Evolutionary conservation across 2,329 filamentous ascomycete genomes (phyloP), one percentile per base, ranked within the genome.

Genomic region (Epichloe festucae): DNA sequence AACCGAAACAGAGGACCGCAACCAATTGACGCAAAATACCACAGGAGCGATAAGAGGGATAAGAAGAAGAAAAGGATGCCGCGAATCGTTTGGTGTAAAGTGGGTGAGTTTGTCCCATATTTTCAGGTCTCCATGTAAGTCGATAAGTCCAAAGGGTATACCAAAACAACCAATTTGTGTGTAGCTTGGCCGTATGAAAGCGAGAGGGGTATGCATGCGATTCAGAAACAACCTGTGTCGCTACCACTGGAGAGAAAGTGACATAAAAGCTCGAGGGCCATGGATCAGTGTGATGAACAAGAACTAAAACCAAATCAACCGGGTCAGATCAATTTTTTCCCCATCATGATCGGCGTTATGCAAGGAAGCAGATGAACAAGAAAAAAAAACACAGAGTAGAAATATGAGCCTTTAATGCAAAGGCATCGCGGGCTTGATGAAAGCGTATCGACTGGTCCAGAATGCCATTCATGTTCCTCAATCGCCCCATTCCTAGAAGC

Each of bases 401-500:
- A 39, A 17, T 7, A 39, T 5, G 40, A 21, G 14, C 17, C 40
- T 42, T 23, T 15, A 3, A n/a, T 42, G 40, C 19, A 35, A 21
- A 17, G 23, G 3, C 7, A 21, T 58, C 49, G 49, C 52, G 50
- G 46, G 41, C 41, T 49, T 45, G 46, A 50, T 17, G 36, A 12
- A 46, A 41, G 36, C 42, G 42, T 44, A 46, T 52, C 50, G 50
- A 53, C 47, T 40, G 52, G 48, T 38, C 19, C 17, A 46, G 8
- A 40, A 31, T 12, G 4, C 34, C 31, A 42, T 39, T 17, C 2
- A 27, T 42, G 21, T 36, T 44, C 21, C 43, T 36, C 46, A 44
- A 34, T 47, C 43, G 42, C 6, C 23, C n/a, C 39, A 21, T 45
- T 48, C 39, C 49, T 65, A 78, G 57, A 83, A 77, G 55, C 78